Evolutionary conservation across 2,329 filamentous ascomycete species (phyloP).

Genomic region (Orbilia brochopaga): DNA sequence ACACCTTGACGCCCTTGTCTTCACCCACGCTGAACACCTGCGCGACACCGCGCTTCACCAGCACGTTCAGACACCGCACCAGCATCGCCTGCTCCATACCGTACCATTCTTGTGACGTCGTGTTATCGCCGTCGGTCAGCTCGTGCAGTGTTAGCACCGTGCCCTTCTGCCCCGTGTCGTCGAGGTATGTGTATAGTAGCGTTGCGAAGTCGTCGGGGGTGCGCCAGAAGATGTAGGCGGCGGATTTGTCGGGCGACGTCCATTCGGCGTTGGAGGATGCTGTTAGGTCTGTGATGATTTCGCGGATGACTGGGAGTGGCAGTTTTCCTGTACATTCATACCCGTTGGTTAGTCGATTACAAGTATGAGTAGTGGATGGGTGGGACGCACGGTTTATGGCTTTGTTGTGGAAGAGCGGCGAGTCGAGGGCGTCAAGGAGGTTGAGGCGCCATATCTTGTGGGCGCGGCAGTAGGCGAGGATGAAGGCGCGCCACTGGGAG

Average conservation of each 20-base stretch:
- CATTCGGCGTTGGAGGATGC: conserved; percentile 59
- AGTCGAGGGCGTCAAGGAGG: conserved; percentile 67
- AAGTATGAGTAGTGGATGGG: background rate
- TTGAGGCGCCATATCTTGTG: conserved; percentile 77
- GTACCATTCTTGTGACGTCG: conserved; percentile 75
- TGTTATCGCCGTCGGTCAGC: conserved; percentile 83
- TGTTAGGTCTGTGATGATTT: conserved; percentile 67
- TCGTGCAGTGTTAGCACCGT: conserved; percentile 92
- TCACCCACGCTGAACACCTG: conserved; percentile 85
- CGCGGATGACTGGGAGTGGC: conserved; percentile 61
- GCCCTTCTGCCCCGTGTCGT: conserved; percentile 78
- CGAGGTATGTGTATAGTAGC: conserved; percentile 74
- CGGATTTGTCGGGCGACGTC: conserved; percentile 66
- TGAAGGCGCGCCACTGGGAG: conserved; percentile 81
- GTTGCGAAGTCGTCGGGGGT: conserved; percentile 89
- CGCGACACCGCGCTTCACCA: conserved; percentile 88
- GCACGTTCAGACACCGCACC: conserved; percentile 75
- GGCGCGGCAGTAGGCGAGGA: conserved; percentile 82
- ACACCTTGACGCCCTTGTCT: conserved; percentile 93
- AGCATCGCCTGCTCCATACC: conserved; percentile 86
- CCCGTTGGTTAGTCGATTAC: background rate
- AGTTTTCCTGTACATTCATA: conserved; percentile 38
- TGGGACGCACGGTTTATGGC: conserved; percentile 60
- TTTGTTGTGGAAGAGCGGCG: conserved; percentile 67
- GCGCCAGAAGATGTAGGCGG: conserved; percentile 72